phyloP scores from a whole-genome alignment of 2,329 filamentous ascomycete genomes.

The Aspergillus quadricinctus region DNA sequence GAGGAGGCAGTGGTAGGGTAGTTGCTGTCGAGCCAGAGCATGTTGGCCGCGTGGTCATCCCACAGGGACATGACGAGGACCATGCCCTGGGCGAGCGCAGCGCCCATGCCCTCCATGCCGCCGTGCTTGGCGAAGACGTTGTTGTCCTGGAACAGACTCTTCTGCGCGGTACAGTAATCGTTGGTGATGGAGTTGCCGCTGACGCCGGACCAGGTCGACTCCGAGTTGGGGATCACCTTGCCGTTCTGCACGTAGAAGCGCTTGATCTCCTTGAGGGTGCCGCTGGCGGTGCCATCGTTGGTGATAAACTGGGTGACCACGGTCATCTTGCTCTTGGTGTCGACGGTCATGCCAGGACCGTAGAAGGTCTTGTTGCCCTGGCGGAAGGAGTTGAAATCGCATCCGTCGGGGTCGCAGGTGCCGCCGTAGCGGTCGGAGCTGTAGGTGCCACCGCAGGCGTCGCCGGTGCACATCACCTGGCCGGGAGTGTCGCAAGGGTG shows the following conservation, averaged over 20 bases:
- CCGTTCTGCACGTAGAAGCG: conserved; percentile 64
- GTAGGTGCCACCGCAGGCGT: conserved; percentile 52
- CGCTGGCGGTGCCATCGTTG: conserved; percentile 45
- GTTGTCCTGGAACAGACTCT: conserved; percentile 53
- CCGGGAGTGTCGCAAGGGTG: conserved; percentile 56
- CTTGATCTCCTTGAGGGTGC: conserved; percentile 57
- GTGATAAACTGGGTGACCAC: conserved; percentile 66
- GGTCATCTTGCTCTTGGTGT: conserved; percentile 58
- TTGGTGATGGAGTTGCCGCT: conserved; percentile 53
- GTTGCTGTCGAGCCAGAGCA: conserved; percentile 70
- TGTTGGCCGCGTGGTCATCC: conserved; percentile 64
- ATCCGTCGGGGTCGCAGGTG: conserved; percentile 64
- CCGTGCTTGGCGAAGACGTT: conserved; percentile 53
- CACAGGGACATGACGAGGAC: conserved; percentile 59
- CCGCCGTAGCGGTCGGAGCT: conserved; percentile 55
- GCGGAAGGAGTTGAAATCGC: conserved; percentile 67
- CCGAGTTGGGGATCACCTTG: conserved; percentile 54
- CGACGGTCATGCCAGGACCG: conserved; percentile 55
- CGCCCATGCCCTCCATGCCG: conserved; percentile 53
- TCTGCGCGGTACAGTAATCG: conserved; percentile 54
- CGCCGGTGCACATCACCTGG: conserved; percentile 49
- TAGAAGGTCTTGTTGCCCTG: conserved; percentile 62
- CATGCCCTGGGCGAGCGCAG: conserved; percentile 55
- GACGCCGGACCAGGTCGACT: conserved; percentile 44
- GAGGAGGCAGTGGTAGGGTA: conserved; percentile 50